Evolutionary conservation across 2,329 filamentous ascomycete genomes (phyloP), one percentile per base, ranked within the genome.

Genomic region (Verticillium zaregamsianum): DNA sequence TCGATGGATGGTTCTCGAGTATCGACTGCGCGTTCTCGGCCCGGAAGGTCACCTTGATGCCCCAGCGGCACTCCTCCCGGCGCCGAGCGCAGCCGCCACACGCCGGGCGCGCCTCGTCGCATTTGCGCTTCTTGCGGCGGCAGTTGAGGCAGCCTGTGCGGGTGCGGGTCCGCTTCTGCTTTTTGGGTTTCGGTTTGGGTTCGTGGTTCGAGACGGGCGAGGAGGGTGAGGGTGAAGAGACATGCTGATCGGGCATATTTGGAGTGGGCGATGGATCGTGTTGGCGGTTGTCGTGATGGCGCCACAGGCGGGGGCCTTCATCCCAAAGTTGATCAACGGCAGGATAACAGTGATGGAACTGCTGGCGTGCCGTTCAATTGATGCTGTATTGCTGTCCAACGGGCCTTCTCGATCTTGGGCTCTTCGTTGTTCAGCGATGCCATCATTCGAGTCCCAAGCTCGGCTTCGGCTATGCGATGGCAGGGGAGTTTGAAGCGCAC

Each of bases 71-170:
- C 1, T 57, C 57, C 58, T 76, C 72, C 31, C 66, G 66, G 3
- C 70, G 68, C 11, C 73, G 70, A 12, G 67, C 63, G 64, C 74
- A 77, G 2, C 72, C 72, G 15, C 73, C 72, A 54, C 75, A 77
- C 2, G 71, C 64, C 7, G 75, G 75, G 1, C 70, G 72, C 6
- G 65, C 65, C 61, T 77, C 75, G 59, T 77, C 74, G 61, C 74
- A 76, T 62, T 75, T 76, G 52, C 74, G 69, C 69, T 76, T 76
- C 66, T 73, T 75, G 39, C 73, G 72, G 8, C 74, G 73, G 32
- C 74, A 76, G 62, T 76, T 76, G 60, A 76, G 71, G 45, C 74
- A 76, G 1, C 74, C 73, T 5, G 72, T 74, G 28, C 73, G 67
- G 15, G 73, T 76, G 17, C 73, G 68, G 54, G 69, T 73, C 14